phyloP scores from a whole-genome alignment of 1,284 basidiomycete genomes.

The Trametes polyzona region DNA sequence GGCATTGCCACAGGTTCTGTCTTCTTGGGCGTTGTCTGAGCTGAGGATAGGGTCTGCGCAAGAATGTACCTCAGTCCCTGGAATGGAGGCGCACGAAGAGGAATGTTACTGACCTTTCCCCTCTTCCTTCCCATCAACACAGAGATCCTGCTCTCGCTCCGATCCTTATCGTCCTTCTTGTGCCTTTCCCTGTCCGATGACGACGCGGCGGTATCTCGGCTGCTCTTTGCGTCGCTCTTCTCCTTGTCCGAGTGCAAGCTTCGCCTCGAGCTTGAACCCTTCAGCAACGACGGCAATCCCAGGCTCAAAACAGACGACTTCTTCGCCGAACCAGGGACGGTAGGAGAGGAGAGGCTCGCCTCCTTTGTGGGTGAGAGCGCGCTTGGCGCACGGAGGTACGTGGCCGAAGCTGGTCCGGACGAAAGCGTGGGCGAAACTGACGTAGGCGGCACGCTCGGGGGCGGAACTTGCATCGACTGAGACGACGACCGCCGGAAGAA shows the following conservation, averaged over 20 bases:
- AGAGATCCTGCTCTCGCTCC: conserved; percentile 84
- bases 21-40: conserved; percentile 67
- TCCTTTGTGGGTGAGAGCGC: conserved; percentile 57
- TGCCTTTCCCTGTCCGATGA: conserved; percentile 58
- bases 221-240: conserved; percentile 58
- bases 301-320: conserved; percentile 79
- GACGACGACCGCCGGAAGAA: conserved; percentile 95
- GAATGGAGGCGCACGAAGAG: conserved; percentile 12
- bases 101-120: conserved; percentile 72
- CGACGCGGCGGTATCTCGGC: conserved; percentile 44
- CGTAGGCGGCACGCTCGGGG: conserved; percentile 29
- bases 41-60: conserved; percentile 81
- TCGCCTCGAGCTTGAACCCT: conserved; percentile 80
- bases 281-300: conserved; percentile 80
- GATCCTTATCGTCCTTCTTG: conserved; percentile 81
- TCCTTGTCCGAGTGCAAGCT: conserved; percentile 70
- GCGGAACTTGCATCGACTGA: conserved; percentile 71
- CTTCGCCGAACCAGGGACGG: conserved; percentile 61
- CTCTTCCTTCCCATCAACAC: conserved; percentile 88
- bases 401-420: conserved; percentile 43
- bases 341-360: conserved; percentile 48
- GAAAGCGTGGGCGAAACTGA: conserved; percentile 58
- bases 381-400: conserved; percentile 44
- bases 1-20: conserved; percentile 71
- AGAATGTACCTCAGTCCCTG: conserved; percentile 15